Percentiles rank a stretch among this genome's conserved stretches.
These are phyloP conservation scores for Kalmusia sp. DNA, from an alignment of 2,329 filamentous ascomycete genomes.

Conservation along the genomic window DNA sequence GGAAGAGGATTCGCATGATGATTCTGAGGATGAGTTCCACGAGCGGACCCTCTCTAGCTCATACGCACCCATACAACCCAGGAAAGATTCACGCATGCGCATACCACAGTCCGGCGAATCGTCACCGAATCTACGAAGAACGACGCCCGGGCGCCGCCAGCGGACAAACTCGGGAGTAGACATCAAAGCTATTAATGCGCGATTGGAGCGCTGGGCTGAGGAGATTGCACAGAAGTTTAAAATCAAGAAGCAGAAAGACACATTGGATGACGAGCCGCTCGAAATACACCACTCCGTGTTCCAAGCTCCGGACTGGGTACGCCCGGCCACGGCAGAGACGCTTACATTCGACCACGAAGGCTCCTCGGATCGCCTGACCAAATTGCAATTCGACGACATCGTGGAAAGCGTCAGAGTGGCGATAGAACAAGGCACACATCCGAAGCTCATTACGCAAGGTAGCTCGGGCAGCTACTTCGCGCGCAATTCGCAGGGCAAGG, in stretches of 20 bases:
- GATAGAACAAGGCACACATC: constrained; percentile 89
- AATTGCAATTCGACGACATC: constrained; percentile 82
- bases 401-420: constrained; percentile 90
- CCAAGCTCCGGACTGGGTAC: constrained; percentile 85
- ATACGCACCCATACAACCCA: constrained; percentile 58
- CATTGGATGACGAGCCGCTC: constrained; percentile 77
- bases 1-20: constrained; percentile 52
- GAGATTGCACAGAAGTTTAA: constrained; percentile 98
- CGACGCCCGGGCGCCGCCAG: constrained; percentile 52
- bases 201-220: constrained; percentile 94
- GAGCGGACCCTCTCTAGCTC: constrained; percentile 45
- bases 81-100: constrained; percentile 53
- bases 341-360: constrained; percentile 65
- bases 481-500: constrained; percentile 86
- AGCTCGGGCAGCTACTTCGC: constrained; percentile 99
- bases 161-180: constrained; percentile 90
- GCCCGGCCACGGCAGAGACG: constrained; percentile 77
- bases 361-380: constrained; percentile 73
- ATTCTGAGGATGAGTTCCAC: constrained; percentile 49
- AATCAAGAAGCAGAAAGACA: constrained; percentile 76
- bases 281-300: constrained; percentile 99
- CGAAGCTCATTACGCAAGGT: constrained; percentile 94
- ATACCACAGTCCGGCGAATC: constrained; percentile 40
- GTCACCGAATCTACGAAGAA: constrained; percentile 40
- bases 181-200: constrained; percentile 96